Evolutionary conservation across 164 flowering plant genomes (phyloP).

Genomic region (Santalum album): DNA sequence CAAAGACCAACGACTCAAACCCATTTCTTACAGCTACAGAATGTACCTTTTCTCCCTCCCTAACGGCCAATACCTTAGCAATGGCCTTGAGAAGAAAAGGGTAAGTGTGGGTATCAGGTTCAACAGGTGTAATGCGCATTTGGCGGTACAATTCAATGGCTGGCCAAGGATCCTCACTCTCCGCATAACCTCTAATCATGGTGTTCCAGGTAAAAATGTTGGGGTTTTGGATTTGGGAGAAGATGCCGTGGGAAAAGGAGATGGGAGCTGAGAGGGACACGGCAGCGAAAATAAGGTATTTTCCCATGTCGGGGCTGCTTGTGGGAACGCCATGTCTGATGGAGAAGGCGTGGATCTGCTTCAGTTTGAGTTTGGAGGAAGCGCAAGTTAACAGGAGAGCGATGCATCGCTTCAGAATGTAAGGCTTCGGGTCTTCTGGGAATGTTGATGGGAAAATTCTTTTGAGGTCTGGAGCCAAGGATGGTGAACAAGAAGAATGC

Average conservation of each 20-base stretch:
- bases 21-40: conserved; percentile 20
- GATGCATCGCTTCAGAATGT: not conserved
- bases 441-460: too few species aligned
- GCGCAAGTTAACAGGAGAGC: not conserved
- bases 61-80: conserved; percentile 19
- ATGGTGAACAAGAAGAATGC: too few species aligned
- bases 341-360: conserved; percentile 35
- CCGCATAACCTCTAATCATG: conserved; percentile 38
- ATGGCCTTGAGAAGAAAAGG: conserved; percentile 37
- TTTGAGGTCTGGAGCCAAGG: too few species aligned
- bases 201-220: conserved; percentile 33
- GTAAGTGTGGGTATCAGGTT: conserved; percentile 36
- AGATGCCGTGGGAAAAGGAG: conserved; percentile 24
- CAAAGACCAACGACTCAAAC: conserved; percentile 29
- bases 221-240: conserved; percentile 15
- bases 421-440: not conserved
- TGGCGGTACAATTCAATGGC: conserved; percentile 18
- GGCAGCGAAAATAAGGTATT: conserved; percentile 23
- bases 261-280: conserved; percentile 19
- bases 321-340: conserved; percentile 24
- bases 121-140: conserved; percentile 14
- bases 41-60: conserved; percentile 27
- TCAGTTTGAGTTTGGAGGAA: conserved; percentile 20
- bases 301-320: conserved; percentile 19
- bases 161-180: conserved; percentile 24